These are phyloP conservation scores for Fusarium ambrosium DNA, from an alignment of 2,329 filamentous ascomycete species.

Conservation along the genomic window DNA sequence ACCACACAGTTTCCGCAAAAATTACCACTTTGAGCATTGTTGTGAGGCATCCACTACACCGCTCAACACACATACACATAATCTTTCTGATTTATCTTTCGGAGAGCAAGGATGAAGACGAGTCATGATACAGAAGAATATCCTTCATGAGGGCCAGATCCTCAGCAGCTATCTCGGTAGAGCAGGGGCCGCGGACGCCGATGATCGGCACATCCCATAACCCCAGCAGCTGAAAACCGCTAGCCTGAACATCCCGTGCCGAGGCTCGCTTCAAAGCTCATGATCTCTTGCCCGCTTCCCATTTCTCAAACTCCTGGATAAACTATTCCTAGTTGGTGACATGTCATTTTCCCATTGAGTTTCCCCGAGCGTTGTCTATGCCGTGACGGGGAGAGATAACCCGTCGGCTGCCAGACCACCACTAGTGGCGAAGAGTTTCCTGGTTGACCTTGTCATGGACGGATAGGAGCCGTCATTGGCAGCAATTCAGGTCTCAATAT, in stretches of 20 bases:
- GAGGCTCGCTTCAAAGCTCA: constrained; percentile 22
- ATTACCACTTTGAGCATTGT: constrained; percentile 33
- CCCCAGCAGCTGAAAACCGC: background rate
- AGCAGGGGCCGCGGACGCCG: background rate
- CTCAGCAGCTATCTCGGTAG: background rate
- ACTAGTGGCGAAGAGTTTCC: background rate
- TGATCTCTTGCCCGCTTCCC: background rate
- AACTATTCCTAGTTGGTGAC: background rate
- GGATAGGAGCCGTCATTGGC: constrained; percentile 13
- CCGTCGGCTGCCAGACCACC: background rate
- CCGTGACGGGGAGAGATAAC: background rate
- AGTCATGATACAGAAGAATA: background rate
- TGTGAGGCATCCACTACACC: background rate
- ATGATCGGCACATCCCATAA: constrained; percentile 7
- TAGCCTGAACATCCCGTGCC: constrained; percentile 16
- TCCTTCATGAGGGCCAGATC: background rate
- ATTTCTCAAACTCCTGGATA: background rate
- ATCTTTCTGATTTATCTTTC: background rate
- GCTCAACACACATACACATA: background rate
- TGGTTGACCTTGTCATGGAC: constrained; percentile 27
- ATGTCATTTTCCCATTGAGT: background rate
- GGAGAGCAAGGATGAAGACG: background rate
- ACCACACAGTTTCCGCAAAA: constrained; percentile 34
- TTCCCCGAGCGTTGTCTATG: background rate
- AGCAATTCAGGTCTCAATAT: constrained; percentile 9